Percentiles rank a stretch among this genome's conserved stretches.
Evolutionary conservation across 1,284 basidiomycete species (phyloP).

Genomic region (Prillingera fragicola): DNA sequence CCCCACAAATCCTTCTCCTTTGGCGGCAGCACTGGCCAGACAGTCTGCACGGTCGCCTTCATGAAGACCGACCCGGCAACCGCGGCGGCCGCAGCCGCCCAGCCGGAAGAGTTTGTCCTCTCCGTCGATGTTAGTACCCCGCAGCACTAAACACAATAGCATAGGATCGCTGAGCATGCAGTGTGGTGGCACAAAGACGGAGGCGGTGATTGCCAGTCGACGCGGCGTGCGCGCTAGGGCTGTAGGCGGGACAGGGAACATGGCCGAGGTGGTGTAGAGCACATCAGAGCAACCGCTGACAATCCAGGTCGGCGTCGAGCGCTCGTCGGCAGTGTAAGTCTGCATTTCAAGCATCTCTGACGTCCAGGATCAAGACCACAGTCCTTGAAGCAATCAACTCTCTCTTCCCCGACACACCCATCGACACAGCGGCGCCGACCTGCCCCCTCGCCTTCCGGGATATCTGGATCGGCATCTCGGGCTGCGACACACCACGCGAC

Average conservation of each 20-base stretch:
- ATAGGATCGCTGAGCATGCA: constrained; percentile 5
- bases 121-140: constrained; percentile 36
- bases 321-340: constrained; percentile 22
- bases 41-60: constrained; percentile 47
- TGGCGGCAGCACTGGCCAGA: constrained; percentile 43
- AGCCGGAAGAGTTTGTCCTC: no score
- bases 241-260: constrained; percentile 29
- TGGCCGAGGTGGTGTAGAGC: constrained; percentile 26
- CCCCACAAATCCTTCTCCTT: constrained; percentile 46
- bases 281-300: not conserved
- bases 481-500: constrained; percentile 35
- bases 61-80: constrained; percentile 21
- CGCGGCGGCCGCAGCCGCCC: not conserved
- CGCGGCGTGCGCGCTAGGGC: constrained; percentile 18
- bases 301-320: constrained; percentile 21
- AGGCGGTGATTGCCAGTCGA: constrained; percentile 22
- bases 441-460: constrained; percentile 23
- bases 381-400: constrained; percentile 5
- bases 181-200: constrained; percentile 37
- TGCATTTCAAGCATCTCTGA: constrained; percentile 6
- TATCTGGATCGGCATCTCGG: constrained; percentile 34
- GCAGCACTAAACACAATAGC: constrained; percentile 1
- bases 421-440: not conserved
- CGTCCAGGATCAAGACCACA: constrained; percentile 20
- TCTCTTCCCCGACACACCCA: not conserved